Evolutionary conservation across 2,329 filamentous ascomycete species (phyloP).

Genomic region (Annulohypoxylon truncatum): DNA sequence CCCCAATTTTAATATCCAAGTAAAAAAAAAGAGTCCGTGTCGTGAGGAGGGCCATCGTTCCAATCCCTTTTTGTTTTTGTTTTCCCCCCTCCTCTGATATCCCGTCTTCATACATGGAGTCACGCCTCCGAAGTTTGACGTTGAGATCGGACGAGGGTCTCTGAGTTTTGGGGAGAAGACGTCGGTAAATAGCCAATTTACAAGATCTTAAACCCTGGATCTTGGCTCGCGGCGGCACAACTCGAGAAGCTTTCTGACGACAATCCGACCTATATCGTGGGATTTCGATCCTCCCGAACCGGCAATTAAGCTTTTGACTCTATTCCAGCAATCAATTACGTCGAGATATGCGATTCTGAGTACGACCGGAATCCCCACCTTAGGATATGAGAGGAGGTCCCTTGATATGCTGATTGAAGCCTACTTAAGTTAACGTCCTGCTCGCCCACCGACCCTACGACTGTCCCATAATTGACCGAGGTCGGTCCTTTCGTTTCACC

Average conservation of each 20-base stretch:
- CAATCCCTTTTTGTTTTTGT: constrained; percentile 36
- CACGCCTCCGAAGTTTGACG: constrained; percentile 25
- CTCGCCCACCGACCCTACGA: constrained; percentile 25
- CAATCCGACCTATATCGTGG: constrained; percentile 10
- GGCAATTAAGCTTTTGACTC: constrained; percentile 16
- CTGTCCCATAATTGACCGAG: constrained; percentile 19
- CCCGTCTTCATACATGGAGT: constrained; percentile 27
- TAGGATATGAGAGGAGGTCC: constrained; percentile 27
- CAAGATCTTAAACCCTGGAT: constrained; percentile 15
- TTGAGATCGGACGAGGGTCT: constrained; percentile 32
- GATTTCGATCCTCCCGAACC: constrained; percentile 6
- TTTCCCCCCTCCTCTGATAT: constrained; percentile 20
- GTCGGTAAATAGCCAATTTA: constrained; percentile 16
- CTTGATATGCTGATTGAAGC: constrained; percentile 30
- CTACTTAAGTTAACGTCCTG: constrained; percentile 13
- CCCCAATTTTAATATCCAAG: constrained; percentile 42
- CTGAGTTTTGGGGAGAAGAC: constrained; percentile 28
- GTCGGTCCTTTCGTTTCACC: constrained; percentile 18
- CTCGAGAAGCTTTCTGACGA: constrained; percentile 16
- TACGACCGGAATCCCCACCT: constrained; percentile 9
- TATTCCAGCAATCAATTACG: constrained; percentile 10
- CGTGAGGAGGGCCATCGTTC: constrained; percentile 34
- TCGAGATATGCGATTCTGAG: constrained; percentile 23
- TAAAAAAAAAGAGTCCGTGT: constrained; percentile 40
- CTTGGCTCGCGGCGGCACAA: constrained; percentile 9